phyloP scores from a whole-genome alignment of 2,329 filamentous ascomycete genomes.

The Verticillium dahliae region DNA sequence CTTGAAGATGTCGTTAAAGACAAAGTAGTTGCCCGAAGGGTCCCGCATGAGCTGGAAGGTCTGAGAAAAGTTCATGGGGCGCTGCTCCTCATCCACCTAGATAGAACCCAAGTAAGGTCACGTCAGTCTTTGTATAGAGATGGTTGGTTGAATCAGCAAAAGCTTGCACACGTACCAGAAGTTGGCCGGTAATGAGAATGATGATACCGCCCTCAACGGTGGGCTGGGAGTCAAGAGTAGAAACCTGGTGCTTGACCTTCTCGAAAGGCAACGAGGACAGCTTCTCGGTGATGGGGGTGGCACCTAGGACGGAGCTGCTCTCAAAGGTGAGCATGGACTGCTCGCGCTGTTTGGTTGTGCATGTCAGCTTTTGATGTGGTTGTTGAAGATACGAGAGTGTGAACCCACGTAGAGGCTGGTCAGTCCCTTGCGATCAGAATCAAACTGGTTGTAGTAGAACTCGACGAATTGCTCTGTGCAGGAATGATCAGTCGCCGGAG shows the following conservation, averaged over 20 bases:
- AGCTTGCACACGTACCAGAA: conserved; percentile 55
- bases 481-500: not conserved
- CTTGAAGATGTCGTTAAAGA: conserved; percentile 94
- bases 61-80: conserved; percentile 88
- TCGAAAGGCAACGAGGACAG: conserved; percentile 68
- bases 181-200: conserved; percentile 80
- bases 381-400: not conserved
- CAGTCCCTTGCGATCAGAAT: conserved; percentile 60
- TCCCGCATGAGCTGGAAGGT: conserved; percentile 78
- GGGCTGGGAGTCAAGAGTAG: conserved; percentile 80
- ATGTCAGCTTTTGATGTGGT: not conserved
- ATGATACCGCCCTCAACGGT: conserved; percentile 65
- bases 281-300: conserved; percentile 67
- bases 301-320: conserved; percentile 59
- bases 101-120: conserved; percentile 28
- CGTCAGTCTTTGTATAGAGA: not conserved
- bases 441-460: conserved; percentile 89
- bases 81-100: conserved; percentile 78
- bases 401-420: conserved; percentile 67
- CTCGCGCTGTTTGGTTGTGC: conserved; percentile 49
- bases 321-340: conserved; percentile 94
- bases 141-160: not conserved
- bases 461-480: conserved; percentile 73
- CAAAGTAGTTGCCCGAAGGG: conserved; percentile 63
- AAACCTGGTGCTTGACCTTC: conserved; percentile 71